Base-by-base conservation (phyloP, 495 filamentous ascomycete species). In the Xylaria venustula region DNA sequence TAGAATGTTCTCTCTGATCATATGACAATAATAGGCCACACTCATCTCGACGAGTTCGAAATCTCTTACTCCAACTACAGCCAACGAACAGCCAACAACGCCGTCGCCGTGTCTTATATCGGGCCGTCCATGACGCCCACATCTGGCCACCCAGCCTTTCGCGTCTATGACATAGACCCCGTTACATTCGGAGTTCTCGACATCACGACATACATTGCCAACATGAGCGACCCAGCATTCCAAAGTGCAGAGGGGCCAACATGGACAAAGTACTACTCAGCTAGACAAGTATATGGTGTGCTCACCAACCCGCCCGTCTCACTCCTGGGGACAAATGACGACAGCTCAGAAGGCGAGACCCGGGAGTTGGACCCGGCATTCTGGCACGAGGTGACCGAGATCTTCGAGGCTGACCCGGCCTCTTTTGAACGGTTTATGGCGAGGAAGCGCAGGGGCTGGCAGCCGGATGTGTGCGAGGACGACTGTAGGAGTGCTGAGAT, bases 341-440 rank as follows among this genome's bases (percentile, higher is more conserved):
- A 40, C 6, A 8, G 19, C 6, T 9, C 12, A 3, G 17, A 25
- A 15, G 45, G 71, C 67, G 0, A 69, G 72, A 30, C 26, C 67
- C 0, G 37, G 17, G 83, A 85, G 53, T 72, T 85, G 5, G 79
- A 77, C 0, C 77, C 82, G 0, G 80, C 79, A 7, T 85, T 85
- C 72, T 85, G 83, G 83, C 82, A 85, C 64, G 79, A 83, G 65
- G 77, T 85, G 22, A 85, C 83, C 4, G 76, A 65, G 1, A 63
- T 70, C 6, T 47, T 74, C 14, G 65, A 66, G 23, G 23, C 19
- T 0, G 49, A 68, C 32, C 28, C 41, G 3, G 50, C 47, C 11
- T 60, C 61, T 5, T 71, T 74, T 41, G 58, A 62, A 11, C 61
- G 62, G 47, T 73, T 71, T 54, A 62, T 64, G 14, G 58, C 58